Evolutionary conservation across 495 filamentous ascomycete species (phyloP).

Genomic region (Penicillium psychrofluorescens): DNA sequence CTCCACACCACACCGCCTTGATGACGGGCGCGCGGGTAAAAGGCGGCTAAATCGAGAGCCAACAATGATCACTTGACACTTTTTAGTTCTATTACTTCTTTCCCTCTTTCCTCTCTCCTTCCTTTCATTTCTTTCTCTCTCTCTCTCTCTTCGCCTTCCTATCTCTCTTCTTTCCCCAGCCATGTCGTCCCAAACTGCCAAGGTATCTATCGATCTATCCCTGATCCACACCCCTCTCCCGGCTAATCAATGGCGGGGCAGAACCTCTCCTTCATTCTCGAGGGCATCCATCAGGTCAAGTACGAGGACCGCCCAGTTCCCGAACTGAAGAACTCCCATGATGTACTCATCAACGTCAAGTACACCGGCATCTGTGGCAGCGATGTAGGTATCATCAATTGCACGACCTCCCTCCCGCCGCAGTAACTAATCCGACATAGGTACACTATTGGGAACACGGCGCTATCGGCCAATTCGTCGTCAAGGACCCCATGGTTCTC

Average conservation of each 20-base stretch:
- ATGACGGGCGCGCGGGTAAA: no score
- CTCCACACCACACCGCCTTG: slow-evolving; percentile 1
- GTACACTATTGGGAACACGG: slow-evolving; percentile 89
- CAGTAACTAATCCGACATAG: slow-evolving; percentile 12
- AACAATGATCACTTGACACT: slow-evolving; percentile 2
- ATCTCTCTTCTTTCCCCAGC: not conserved
- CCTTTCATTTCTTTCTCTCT: not conserved
- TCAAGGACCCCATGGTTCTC: slow-evolving; percentile 84
- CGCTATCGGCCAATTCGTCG: slow-evolving; percentile 71
- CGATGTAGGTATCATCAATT: slow-evolving; percentile 48
- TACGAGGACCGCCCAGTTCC: slow-evolving; percentile 75
- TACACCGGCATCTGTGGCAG: slow-evolving; percentile 89
- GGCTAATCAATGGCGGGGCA: slow-evolving; percentile 18
- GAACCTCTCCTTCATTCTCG: slow-evolving; percentile 86
- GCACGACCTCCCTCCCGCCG: no score
- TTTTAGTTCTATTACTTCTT: not conserved
- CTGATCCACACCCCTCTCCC: no score
- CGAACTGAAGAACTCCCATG: slow-evolving; percentile 54
- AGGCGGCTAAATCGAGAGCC: slow-evolving; percentile 18
- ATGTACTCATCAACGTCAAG: slow-evolving; percentile 75
- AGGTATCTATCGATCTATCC: not conserved
- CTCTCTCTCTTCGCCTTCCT: not conserved
- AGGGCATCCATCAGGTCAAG: slow-evolving; percentile 60
- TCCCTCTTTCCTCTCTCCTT: not conserved
- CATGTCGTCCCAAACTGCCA: slow-evolving; percentile 6